Evolutionary conservation across 345 rosid species (phyloP).

Genomic region (Lenwebbia sp.): DNA sequence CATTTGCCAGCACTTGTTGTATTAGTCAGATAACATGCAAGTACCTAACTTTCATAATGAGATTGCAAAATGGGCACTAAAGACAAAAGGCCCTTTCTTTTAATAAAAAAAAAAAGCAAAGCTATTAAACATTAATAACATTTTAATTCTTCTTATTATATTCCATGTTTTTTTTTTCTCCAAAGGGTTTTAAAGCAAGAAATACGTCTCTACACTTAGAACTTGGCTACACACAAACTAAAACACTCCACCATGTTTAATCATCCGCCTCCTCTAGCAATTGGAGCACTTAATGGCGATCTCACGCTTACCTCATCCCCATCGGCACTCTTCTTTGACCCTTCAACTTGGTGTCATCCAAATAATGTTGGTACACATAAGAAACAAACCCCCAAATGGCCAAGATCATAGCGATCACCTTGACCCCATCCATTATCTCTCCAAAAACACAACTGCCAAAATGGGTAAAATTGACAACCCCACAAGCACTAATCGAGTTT

Average conservation of each 20-base stretch:
- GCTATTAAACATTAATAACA: neutral
- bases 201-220: neutral
- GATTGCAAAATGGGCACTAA: neutral
- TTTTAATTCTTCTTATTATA: neutral
- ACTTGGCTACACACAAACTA: neutral
- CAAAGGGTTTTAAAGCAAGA: neutral
- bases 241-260: neutral
- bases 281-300: neutral
- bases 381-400: constrained; percentile 34
- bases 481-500: constrained; percentile 6
- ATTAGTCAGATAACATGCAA: neutral
- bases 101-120: neutral
- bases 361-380: constrained; percentile 24
- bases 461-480: constrained; percentile 26
- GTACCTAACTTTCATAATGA: neutral
- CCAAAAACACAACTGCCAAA: constrained; percentile 19
- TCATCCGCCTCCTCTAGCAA: neutral
- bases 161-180: neutral
- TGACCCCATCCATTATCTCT: constrained; percentile 24
- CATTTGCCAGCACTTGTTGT: neutral
- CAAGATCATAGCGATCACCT: constrained; percentile 19
- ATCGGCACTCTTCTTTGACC: neutral
- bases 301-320: neutral
- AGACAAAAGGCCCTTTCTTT: too few relatives aligned
- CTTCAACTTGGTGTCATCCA: constrained; percentile 5